A percentile compares a stretch with the other conserved stretches of the same genome.
Evolutionary conservation across 2,329 filamentous ascomycete species (phyloP).

Genomic region (Teratosphaeria gauchensis): DNA sequence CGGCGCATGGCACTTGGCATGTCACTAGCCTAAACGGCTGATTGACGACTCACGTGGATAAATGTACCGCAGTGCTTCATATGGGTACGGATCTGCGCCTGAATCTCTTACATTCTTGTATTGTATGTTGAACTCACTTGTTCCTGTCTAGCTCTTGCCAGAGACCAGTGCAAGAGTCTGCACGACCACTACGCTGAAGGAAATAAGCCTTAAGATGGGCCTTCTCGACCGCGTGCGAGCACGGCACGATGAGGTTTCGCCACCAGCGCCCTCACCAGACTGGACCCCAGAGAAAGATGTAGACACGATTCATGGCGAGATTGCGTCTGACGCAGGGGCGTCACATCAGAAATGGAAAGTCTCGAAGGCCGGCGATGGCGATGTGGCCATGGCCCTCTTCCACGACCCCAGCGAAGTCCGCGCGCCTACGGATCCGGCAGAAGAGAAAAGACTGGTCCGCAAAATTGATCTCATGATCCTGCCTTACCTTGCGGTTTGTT

Average conservation of each 20-base stretch:
- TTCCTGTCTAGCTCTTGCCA: background rate
- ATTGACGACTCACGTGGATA: background rate
- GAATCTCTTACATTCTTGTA: background rate
- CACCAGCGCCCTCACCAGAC: background rate
- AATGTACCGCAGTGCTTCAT: background rate
- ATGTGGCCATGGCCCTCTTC: slow-evolving; percentile 45
- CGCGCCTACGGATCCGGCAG: slow-evolving; percentile 38
- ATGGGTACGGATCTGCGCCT: too few relatives aligned
- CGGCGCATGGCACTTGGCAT: background rate
- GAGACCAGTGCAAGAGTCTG: background rate
- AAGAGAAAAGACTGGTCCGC: slow-evolving; percentile 39
- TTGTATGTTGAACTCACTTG: background rate
- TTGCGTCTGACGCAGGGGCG: background rate
- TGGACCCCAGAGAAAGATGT: slow-evolving; percentile 2
- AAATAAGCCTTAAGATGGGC: background rate
- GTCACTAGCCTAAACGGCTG: background rate
- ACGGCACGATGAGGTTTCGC: slow-evolving; percentile 5
- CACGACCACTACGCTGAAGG: background rate
- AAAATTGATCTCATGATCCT: slow-evolving; percentile 51
- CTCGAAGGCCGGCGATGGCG: slow-evolving; percentile 24
- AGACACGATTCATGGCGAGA: slow-evolving; percentile 8
- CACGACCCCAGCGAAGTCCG: slow-evolving; percentile 30
- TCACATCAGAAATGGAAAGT: slow-evolving; percentile 16
- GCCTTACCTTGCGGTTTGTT: slow-evolving; percentile 34
- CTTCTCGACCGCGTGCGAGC: background rate